Evolutionary conservation across 139 green algal species (phyloP), one percentile per base, ranked within the genome.

Genomic region (Tetratostichococcus sp.): DNA sequence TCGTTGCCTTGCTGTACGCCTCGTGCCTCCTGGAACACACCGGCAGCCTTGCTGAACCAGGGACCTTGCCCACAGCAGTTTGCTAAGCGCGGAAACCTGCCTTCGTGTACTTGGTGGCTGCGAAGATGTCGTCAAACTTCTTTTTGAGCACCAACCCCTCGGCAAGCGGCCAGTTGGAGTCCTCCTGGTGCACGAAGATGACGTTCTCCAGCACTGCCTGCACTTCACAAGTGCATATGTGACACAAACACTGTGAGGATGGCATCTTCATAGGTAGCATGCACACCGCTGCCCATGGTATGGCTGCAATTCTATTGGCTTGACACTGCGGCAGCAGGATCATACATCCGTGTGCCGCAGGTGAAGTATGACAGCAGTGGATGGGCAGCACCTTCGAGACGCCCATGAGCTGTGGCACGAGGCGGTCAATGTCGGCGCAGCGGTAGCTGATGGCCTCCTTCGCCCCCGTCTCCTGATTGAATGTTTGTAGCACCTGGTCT

Each of bases 111-210:
- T 97, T 97, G 30, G 94, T 97, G 30, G 95, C 93, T 8, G 88
- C 84, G 72, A 99, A 99, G 50, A 99, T 97, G 75, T 97, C 93
- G 74, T 99, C 96, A 86, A 99, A 99, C 77, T 95, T 95, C 58
- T 95, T 94, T 83, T 99, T 99, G 28, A 99, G 83, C 30, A 85
- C 83, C 43, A 86, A 74, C 16, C 82, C 88, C 65, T 99, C 96
- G 2, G 87, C 87, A 69, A 99, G 87, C 14, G 96, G 96, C 95
- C 96, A 99, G 84, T 97, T 98, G 75, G 86, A 91, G 28, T 99
- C 96, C 76, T 99, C 96, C 80, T 98, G 95, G 82, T 99, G 96
- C 62, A 99, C 96, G 77, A 99, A 99, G 57, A 99, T 96, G 28
- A 99, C 96, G 75, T 96, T 97, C 71, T 99, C 95, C 74, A 99